Evolutionary conservation across 2,329 filamentous ascomycete genomes (phyloP).

Genomic region (Paracorniculantispora psalliotae): DNA sequence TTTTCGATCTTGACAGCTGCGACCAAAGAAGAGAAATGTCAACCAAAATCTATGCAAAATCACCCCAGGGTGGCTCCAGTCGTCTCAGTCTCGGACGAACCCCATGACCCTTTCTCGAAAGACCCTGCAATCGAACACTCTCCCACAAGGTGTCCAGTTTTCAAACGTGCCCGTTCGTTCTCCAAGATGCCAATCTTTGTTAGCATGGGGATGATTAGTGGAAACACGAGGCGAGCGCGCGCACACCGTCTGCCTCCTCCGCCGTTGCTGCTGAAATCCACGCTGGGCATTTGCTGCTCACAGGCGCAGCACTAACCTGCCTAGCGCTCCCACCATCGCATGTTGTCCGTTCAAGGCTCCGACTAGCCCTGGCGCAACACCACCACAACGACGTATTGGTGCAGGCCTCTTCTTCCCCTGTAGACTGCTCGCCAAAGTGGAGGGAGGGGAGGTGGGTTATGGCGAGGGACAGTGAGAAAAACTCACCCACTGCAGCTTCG

Average conservation of each 20-base stretch:
- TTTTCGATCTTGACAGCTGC: too few relatives aligned
- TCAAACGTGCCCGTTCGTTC: background rate
- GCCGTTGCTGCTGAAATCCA: background rate
- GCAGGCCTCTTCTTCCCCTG: background rate
- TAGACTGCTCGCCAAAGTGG: background rate
- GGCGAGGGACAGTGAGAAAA: too few relatives aligned
- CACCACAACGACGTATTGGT: conserved; percentile 1
- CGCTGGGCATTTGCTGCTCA: background rate
- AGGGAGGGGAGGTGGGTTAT: background rate
- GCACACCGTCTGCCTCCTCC: background rate
- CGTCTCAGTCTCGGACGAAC: background rate
- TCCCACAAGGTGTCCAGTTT: background rate
- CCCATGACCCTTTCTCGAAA: background rate
- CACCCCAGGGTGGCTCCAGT: background rate
- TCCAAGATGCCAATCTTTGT: background rate
- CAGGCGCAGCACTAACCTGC: background rate
- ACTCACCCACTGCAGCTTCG: background rate
- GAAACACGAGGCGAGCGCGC: background rate
- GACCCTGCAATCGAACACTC: background rate
- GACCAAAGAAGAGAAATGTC: too few relatives aligned
- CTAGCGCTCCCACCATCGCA: background rate
- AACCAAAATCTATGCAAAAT: too few relatives aligned
- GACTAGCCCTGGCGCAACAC: background rate
- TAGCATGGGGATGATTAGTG: background rate
- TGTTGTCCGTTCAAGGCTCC: background rate